Conservation (phyloP, 495 filamentous ascomycete genomes). For the Penicillium waksmanii region DNA sequence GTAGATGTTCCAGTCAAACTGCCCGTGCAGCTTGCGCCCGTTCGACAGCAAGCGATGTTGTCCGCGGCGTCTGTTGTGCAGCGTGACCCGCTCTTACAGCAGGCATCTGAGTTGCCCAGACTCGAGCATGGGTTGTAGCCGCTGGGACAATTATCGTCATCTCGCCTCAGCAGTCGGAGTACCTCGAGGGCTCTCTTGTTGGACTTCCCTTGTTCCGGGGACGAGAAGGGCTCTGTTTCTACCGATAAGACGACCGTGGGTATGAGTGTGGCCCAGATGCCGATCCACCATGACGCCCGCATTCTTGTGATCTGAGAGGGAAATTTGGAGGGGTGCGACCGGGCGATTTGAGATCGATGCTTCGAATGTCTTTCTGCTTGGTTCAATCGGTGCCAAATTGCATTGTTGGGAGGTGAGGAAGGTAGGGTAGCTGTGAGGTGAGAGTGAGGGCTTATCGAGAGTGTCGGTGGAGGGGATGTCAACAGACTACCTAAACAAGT, state of each 20-base stretch:
- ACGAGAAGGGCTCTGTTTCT: constrained; percentile 35
- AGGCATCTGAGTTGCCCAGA: constrained; percentile 54
- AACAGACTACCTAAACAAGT: constrained; percentile 48
- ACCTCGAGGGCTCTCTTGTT: constrained; percentile 40
- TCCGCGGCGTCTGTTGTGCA: constrained; percentile 62
- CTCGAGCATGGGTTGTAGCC: constrained; percentile 56
- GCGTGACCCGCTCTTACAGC: constrained; percentile 55
- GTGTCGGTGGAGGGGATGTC: constrained; percentile 25
- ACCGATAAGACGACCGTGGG: constrained; percentile 36
- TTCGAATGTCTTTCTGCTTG: background rate
- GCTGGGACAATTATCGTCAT: constrained; percentile 52
- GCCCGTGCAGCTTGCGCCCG: constrained; percentile 64
- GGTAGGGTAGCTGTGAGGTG: constrained; percentile 9
- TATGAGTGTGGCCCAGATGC: constrained; percentile 42
- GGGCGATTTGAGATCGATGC: background rate
- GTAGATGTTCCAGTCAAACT: constrained; percentile 46
- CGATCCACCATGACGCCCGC: constrained; percentile 44
- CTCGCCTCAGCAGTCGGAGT: constrained; percentile 41
- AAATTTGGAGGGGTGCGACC: constrained; percentile 9
- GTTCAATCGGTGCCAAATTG: constrained; percentile 10
- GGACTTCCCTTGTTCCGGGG: constrained; percentile 29
- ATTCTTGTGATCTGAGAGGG: constrained; percentile 32
- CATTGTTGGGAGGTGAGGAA: constrained; percentile 7
- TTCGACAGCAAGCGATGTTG: constrained; percentile 69
- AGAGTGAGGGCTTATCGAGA: constrained; percentile 9